phyloP scores from a whole-genome alignment of 2,329 filamentous ascomycete species.

The Aspergillus awamori region DNA sequence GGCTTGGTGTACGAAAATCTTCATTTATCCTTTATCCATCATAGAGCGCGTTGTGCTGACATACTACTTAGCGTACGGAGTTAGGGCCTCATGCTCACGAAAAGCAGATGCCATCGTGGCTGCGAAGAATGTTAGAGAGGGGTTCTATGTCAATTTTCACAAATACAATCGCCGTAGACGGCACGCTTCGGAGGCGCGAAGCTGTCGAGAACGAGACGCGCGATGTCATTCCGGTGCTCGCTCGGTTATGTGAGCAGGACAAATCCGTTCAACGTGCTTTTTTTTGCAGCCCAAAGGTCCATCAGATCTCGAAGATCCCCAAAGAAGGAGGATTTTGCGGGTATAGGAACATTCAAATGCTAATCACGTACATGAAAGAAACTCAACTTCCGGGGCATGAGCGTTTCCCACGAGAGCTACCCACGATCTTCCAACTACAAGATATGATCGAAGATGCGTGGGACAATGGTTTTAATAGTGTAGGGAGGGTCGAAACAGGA shows the following conservation, averaged over 20 bases:
- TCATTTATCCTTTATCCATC: background rate
- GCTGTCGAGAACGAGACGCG: conserved; percentile 51
- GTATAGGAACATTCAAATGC: conserved; percentile 92
- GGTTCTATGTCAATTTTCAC: conserved; percentile 59
- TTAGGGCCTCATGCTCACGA: conserved; percentile 74
- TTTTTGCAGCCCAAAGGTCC: conserved; percentile 73
- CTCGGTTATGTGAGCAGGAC: conserved; percentile 67
- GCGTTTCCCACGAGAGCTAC: conserved; percentile 63
- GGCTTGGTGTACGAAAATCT: conserved; percentile 32
- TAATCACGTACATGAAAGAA: conserved; percentile 75
- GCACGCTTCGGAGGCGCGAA: conserved; percentile 46
- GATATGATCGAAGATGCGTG: conserved; percentile 85
- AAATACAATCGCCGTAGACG: conserved; percentile 53
- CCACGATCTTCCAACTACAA: conserved; percentile 80
- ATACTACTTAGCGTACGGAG: conserved; percentile 54
- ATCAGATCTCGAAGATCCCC: conserved; percentile 81
- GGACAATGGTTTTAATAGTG: conserved; percentile 78
- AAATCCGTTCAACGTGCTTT: conserved; percentile 69
- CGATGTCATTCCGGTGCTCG: conserved; percentile 65
- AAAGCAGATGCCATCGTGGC: conserved; percentile 72
- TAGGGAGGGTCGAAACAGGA: conserved; percentile 78
- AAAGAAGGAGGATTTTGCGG: conserved; percentile 90
- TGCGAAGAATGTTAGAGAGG: conserved; percentile 63
- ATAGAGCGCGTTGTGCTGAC: conserved; percentile 22
- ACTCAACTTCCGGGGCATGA: conserved; percentile 60